Percentiles rank a stretch among this genome's conserved stretches.
These are phyloP conservation scores for Voacanga thouarsii DNA, from an alignment of 257 asterid genomes.

Conservation along the genomic window DNA sequence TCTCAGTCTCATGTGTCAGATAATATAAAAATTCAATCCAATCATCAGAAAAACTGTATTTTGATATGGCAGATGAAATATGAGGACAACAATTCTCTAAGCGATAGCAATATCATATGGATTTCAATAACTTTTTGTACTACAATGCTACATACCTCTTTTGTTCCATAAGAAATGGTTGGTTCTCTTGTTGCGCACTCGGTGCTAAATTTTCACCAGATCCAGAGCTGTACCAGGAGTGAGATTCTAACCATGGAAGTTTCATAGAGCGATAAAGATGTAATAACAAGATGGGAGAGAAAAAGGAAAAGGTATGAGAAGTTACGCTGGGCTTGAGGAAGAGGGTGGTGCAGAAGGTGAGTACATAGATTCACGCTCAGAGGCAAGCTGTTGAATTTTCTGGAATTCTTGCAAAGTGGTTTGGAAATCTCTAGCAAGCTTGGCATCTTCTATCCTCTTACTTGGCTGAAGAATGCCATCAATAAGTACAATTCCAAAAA, in stretches of 20 bases:
- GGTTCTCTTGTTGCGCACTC: constrained; percentile 12
- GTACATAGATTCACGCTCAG: constrained; percentile 18
- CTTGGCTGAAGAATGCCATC: constrained; percentile 12
- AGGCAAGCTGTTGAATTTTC: constrained; percentile 23
- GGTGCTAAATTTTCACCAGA: constrained; percentile 16
- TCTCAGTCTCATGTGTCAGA: neutral
- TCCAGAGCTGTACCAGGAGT: constrained; percentile 9
- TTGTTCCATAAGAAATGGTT: constrained; percentile 21
- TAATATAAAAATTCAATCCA: no score
- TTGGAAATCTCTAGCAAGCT: constrained; percentile 28
- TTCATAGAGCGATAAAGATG: neutral
- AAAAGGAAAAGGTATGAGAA: neutral
- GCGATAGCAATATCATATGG: neutral
- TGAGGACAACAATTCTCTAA: neutral
- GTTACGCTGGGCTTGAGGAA: neutral
- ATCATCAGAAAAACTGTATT: neutral
- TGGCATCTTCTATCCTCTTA: constrained; percentile 16
- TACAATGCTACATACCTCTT: constrained; percentile 12
- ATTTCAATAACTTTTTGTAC: neutral
- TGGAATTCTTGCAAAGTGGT: constrained; percentile 23
- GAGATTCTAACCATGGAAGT: neutral
- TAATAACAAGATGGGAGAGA: neutral
- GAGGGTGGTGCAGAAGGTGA: constrained; percentile 12
- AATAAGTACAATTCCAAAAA: neutral
- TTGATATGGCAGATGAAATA: neutral